Evolutionary conservation across 2,329 filamentous ascomycete species (phyloP).

Genomic region (Zasmidium citrigriseum): DNA sequence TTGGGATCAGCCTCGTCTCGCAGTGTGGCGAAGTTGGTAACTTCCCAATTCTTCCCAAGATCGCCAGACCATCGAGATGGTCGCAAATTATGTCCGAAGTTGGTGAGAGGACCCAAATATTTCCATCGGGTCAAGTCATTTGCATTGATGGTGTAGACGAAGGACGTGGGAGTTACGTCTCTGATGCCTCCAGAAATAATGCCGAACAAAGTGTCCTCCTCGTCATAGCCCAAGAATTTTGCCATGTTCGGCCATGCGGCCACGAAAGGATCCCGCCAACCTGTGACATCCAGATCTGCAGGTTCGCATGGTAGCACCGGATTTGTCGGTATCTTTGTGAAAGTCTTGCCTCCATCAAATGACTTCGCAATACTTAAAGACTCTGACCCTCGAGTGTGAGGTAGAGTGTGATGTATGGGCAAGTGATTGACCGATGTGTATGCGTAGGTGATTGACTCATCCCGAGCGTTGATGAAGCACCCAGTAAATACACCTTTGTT

Average conservation of each 20-base stretch:
- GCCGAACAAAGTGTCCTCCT: slow-evolving; percentile 42
- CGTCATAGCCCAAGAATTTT: slow-evolving; percentile 14
- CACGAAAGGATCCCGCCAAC: slow-evolving; percentile 47
- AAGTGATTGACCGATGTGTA: slow-evolving; percentile 45
- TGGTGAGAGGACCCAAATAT: slow-evolving; percentile 47
- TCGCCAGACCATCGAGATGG: slow-evolving; percentile 52
- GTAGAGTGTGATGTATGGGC: slow-evolving; percentile 44
- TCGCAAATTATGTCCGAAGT: slow-evolving; percentile 42
- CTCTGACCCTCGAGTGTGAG: slow-evolving; percentile 40
- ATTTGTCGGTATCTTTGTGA: slow-evolving; percentile 39
- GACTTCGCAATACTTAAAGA: slow-evolving; percentile 43
- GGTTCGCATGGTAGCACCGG: slow-evolving; percentile 42
- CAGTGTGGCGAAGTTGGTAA: slow-evolving; percentile 49
- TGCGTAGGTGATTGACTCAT: slow-evolving; percentile 38
- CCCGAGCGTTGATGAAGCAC: slow-evolving; percentile 36
- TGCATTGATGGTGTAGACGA: slow-evolving; percentile 48
- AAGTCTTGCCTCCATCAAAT: slow-evolving; percentile 40
- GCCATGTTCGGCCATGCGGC: slow-evolving; percentile 33
- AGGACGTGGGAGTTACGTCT: slow-evolving; percentile 45
- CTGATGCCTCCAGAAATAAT: slow-evolving; percentile 52
- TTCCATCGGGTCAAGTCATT: slow-evolving; percentile 46
- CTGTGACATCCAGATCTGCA: slow-evolving; percentile 38
- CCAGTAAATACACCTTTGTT: slow-evolving; percentile 45
- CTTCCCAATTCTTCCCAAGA: slow-evolving; percentile 55
- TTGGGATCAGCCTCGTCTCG: slow-evolving; percentile 31